A percentile compares a stretch with the other conserved stretches of the same genome.
These are phyloP conservation scores for Pestalotiopsis sp. DNA, from an alignment of 2,329 filamentous ascomycete genomes.

Conservation along the genomic window DNA sequence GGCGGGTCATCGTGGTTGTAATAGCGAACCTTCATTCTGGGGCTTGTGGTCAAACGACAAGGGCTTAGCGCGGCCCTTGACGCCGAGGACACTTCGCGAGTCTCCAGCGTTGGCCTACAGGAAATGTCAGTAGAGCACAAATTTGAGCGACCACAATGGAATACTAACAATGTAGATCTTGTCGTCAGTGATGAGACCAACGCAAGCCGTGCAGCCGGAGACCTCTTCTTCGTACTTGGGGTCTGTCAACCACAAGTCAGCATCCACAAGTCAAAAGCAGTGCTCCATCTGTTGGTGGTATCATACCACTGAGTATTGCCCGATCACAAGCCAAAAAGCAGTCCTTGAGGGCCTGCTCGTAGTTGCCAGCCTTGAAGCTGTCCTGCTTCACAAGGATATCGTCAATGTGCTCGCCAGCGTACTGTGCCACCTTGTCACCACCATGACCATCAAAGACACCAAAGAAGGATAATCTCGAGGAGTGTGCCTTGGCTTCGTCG, in stretches of 20 bases:
- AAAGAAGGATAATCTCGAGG: constrained; percentile 87
- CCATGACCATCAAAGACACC: constrained; percentile 98
- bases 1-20: not conserved
- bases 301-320: constrained; percentile 89
- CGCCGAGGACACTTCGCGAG: constrained; percentile 90
- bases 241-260: constrained; percentile 56
- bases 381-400: constrained; percentile 95
- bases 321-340: constrained; percentile 95
- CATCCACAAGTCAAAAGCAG: not conserved
- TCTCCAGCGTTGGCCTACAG: constrained; percentile 92
- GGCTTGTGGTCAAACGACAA: constrained; percentile 99
- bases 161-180: constrained; percentile 92
- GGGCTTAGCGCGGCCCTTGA: constrained; percentile 96
- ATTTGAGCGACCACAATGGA: constrained; percentile 12
- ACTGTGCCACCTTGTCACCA: constrained; percentile 93
- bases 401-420: constrained; percentile 90
- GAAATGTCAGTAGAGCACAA: constrained; percentile 16
- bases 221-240: constrained; percentile 97
- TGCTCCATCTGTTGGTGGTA: not conserved
- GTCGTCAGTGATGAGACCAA: constrained; percentile 83
- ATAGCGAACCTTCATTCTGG: constrained; percentile 82
- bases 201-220: constrained; percentile 95
- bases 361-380: constrained; percentile 85
- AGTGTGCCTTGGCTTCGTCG: constrained; percentile 62
- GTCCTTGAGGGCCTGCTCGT: constrained; percentile 95